Conservation (phyloP, 108 stramenopile species). For the Nitzschia putrida region DNA sequence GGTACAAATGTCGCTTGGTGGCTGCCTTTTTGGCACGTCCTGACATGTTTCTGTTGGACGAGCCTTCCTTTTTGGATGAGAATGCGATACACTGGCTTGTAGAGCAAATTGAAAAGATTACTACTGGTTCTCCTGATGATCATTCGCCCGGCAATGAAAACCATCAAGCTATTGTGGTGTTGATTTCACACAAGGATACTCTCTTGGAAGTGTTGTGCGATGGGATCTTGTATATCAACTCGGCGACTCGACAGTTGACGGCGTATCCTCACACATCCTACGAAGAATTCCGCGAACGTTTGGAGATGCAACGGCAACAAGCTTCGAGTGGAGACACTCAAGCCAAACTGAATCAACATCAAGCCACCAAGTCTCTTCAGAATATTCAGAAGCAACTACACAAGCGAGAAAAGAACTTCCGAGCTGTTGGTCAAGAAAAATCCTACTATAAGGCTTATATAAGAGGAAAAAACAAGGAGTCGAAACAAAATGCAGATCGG, state of each 20-base stretch:
- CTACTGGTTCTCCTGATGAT: slow-evolving; percentile 6
- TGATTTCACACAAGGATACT: slow-evolving; percentile 68
- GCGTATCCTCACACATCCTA: slow-evolving; percentile 50
- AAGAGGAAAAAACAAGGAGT: slow-evolving; percentile 63
- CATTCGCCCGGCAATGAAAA: neutral
- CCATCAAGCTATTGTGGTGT: slow-evolving; percentile 44
- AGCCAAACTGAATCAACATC: slow-evolving; percentile 17
- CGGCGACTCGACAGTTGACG: slow-evolving; percentile 46
- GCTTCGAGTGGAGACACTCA: slow-evolving; percentile 21
- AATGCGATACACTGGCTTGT: slow-evolving; percentile 51
- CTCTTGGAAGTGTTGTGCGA: slow-evolving; percentile 53
- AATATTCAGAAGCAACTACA: slow-evolving; percentile 31
- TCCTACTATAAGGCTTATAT: slow-evolving; percentile 47
- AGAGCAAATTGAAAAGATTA: slow-evolving; percentile 3
- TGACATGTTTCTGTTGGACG: slow-evolving; percentile 59
- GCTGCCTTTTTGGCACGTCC: slow-evolving; percentile 51
- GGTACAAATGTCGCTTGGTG: slow-evolving; percentile 60
- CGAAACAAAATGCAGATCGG: slow-evolving; percentile 63
- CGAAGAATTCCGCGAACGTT: slow-evolving; percentile 25
- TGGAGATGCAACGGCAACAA: neutral
- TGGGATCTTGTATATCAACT: slow-evolving; percentile 55
- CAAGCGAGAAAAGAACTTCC: slow-evolving; percentile 45
- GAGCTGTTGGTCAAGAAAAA: slow-evolving; percentile 19
- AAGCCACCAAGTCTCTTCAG: slow-evolving; percentile 50
- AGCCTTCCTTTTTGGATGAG: slow-evolving; percentile 67